A percentile compares a stretch with the other conserved stretches of the same genome.
Evolutionary conservation across 495 filamentous ascomycete species (phyloP).

Genomic region (Lasiosphaeria ovina): DNA sequence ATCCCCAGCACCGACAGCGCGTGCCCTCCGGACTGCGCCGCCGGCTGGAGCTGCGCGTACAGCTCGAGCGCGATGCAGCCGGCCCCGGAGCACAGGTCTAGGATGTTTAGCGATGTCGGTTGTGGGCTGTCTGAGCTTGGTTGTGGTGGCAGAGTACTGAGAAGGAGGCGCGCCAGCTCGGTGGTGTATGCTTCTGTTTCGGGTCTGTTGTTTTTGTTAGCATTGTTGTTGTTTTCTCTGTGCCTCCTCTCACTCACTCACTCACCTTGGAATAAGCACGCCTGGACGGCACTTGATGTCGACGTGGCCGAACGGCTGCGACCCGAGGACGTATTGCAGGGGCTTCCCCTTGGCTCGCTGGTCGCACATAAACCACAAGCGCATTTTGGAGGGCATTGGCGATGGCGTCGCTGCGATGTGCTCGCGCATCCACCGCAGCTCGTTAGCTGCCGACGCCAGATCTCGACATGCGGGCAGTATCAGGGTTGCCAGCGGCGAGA

Average conservation of each 20-base stretch:
- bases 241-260: neutral
- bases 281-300: slow-evolving; percentile 73
- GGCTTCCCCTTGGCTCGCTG: slow-evolving; percentile 65
- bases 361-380: slow-evolving; percentile 51
- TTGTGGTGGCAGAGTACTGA: slow-evolving; percentile 1
- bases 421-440: slow-evolving; percentile 84
- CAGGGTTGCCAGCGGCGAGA: slow-evolving; percentile 58
- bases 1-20: slow-evolving; percentile 42
- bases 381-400: slow-evolving; percentile 11
- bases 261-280: slow-evolving; percentile 80
- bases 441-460: slow-evolving; percentile 64
- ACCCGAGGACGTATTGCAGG: slow-evolving; percentile 85
- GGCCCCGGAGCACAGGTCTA: slow-evolving; percentile 88
- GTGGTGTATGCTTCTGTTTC: slow-evolving; percentile 72
- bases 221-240: neutral
- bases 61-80: slow-evolving; percentile 86
- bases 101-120: slow-evolving; percentile 49
- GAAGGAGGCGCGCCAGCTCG: slow-evolving; percentile 53
- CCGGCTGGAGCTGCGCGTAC: slow-evolving; percentile 48
- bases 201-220: slow-evolving; percentile 23
- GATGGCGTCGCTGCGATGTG: slow-evolving; percentile 33
- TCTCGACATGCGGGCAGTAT: slow-evolving; percentile 71
- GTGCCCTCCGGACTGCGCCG: slow-evolving; percentile 16
- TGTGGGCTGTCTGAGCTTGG: neutral
- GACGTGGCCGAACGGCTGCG: slow-evolving; percentile 82